Conservation (phyloP, 331 rosid genomes). For the Acacia concinna region DNA sequence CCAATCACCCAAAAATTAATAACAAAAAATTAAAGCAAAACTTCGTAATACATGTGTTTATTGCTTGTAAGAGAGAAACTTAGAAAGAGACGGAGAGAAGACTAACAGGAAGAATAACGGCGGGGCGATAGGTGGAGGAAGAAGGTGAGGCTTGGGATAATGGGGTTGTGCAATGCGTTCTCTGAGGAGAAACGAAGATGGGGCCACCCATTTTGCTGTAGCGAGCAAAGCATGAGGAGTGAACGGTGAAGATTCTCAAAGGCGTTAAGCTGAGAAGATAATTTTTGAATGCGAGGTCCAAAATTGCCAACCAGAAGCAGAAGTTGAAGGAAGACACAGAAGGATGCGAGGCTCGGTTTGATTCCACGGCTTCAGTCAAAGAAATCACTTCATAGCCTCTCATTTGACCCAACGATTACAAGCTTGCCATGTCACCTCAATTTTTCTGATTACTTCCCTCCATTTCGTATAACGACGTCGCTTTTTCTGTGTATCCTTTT, state of each 20-base stretch:
- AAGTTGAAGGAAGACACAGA: background rate
- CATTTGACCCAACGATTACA: background rate
- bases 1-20: background rate
- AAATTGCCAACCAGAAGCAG: background rate
- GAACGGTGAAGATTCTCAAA: background rate
- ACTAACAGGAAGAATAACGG: constrained; percentile 78
- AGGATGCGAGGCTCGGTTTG: background rate
- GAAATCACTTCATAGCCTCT: background rate
- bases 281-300: background rate
- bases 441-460: no score
- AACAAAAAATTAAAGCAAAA: no score
- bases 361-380: background rate
- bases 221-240: background rate
- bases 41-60: no score
- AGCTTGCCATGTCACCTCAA: background rate
- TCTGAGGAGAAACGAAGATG: constrained; percentile 14
- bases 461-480: no score
- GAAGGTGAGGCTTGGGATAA: constrained; percentile 26
- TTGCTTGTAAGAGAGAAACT: background rate
- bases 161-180: constrained; percentile 13
- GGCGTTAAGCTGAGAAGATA: background rate
- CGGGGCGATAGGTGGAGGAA: constrained; percentile 54
- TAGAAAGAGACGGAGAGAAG: background rate
- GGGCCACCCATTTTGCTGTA: constrained; percentile 23
- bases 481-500: no score